Evolutionary conservation across 192 early-diverging fungal species (phyloP).

Genomic region (Dissophora ornata): DNA sequence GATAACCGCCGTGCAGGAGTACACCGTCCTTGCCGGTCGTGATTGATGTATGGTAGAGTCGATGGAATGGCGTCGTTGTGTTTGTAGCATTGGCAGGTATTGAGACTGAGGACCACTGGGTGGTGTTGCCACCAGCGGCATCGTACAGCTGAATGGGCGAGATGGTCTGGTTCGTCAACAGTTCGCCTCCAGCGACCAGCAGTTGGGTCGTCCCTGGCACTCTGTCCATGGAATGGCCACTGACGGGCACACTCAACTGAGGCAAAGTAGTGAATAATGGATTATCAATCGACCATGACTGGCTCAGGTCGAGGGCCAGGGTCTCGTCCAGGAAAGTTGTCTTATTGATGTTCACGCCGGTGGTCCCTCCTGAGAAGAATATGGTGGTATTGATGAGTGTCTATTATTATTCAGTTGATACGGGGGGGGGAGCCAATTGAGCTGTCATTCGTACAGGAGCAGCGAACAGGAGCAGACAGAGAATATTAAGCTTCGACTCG

Average conservation of each 20-base stretch:
- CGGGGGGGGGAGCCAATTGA: not conserved
- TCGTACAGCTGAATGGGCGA: conserved; percentile 3
- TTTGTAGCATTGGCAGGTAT: conserved; percentile 1
- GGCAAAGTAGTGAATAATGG: conserved; percentile 16
- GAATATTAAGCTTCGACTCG: too few species aligned
- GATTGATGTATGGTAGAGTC: conserved; percentile 19
- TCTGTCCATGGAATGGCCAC: conserved; percentile 29
- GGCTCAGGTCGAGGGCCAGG: conserved; percentile 22
- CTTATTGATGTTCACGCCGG: not conserved
- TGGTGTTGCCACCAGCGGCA: not conserved
- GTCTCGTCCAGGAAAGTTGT: conserved; percentile 16
- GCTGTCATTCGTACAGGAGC: not conserved
- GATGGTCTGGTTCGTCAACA: not conserved
- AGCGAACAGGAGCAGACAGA: too few species aligned
- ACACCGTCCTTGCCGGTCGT: conserved; percentile 38
- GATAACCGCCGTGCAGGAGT: conserved; percentile 36
- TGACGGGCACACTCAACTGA: conserved; percentile 18
- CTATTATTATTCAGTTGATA: not conserved
- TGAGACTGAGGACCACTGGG: not conserved
- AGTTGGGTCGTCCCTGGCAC: conserved; percentile 14
- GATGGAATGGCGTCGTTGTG: conserved; percentile 19
- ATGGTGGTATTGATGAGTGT: conserved; percentile 17
- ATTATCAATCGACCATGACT: conserved; percentile 23
- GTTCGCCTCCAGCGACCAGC: conserved; percentile 27
- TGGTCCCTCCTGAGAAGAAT: conserved; percentile 29